phyloP scores from a whole-genome alignment of 1,284 basidiomycete genomes.

The Malassezia cuniculi region DNA sequence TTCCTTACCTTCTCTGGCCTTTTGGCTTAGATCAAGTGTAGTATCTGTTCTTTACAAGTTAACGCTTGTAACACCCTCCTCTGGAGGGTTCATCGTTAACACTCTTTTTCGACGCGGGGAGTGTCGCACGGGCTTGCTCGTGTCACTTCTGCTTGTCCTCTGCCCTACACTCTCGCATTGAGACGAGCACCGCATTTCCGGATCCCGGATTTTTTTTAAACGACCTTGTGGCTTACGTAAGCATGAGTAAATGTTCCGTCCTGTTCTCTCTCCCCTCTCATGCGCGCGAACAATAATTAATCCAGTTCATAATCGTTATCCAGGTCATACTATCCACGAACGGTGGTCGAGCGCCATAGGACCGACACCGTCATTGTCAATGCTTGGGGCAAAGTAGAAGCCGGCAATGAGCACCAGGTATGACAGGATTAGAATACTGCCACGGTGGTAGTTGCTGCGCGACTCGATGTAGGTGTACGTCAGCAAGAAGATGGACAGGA shows the following conservation, averaged over 20 bases:
- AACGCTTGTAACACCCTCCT: conserved; percentile 21
- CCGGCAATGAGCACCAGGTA: conserved; percentile 40
- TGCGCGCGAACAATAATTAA: too few relatives aligned
- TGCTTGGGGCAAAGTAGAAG: conserved; percentile 38
- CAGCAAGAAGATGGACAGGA: conserved; percentile 66
- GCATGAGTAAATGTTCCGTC: too few relatives aligned
- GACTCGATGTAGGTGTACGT: conserved; percentile 99
- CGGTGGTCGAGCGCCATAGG: too few relatives aligned
- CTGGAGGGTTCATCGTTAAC: conserved; percentile 18
- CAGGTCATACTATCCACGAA: too few relatives aligned
- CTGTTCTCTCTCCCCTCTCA: too few relatives aligned
- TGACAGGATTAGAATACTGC: conserved; percentile 36
- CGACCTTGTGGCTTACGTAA: conserved; percentile 9
- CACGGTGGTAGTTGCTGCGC: conserved; percentile 70
- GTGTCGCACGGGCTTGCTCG: conserved; percentile 16
- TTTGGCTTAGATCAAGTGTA: conserved; percentile 35
- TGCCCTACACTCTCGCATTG: conserved; percentile 20
- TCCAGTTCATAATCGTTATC: too few relatives aligned
- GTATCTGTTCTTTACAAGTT: conserved; percentile 31
- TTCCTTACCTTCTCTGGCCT: conserved; percentile 24
- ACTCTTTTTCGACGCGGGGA: conserved; percentile 17
- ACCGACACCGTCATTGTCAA: conserved; percentile 8
- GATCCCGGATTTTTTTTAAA: conserved; percentile 8
- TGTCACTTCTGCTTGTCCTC: conserved; percentile 19
- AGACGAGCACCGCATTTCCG: conserved; percentile 19